Evolutionary conservation across 2,329 filamentous ascomycete genomes (phyloP).

Genomic region (Aspergillus neotritici): DNA sequence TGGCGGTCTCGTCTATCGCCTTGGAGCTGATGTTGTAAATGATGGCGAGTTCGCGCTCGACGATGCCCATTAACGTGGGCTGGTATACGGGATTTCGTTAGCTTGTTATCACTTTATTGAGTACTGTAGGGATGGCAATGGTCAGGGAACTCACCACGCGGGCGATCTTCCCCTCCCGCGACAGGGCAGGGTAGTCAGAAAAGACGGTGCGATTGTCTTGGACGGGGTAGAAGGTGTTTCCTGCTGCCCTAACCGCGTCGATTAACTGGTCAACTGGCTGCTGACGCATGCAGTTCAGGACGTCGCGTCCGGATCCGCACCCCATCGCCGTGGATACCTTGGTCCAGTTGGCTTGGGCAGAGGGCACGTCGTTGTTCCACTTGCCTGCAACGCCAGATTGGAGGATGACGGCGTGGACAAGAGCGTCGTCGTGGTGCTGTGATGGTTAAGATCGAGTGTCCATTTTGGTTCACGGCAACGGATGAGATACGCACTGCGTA

Average conservation of each 20-base stretch:
- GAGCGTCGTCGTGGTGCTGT: constrained; percentile 5
- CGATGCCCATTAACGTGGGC: constrained; percentile 7
- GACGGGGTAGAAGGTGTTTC: constrained; percentile 5
- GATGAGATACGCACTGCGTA: constrained; percentile 6
- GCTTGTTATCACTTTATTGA: background rate
- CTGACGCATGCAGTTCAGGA: constrained; percentile 5
- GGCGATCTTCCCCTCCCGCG: constrained; percentile 4
- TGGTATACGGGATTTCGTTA: background rate
- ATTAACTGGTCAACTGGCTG: constrained; percentile 4
- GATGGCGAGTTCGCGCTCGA: background rate
- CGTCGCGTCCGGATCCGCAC: constrained; percentile 1
- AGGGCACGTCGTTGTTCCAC: background rate
- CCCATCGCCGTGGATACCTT: constrained; percentile 4
- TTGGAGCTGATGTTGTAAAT: background rate
- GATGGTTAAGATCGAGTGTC: background rate
- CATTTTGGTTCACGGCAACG: no score
- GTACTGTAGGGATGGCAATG: no score
- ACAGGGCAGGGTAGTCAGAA: constrained; percentile 5
- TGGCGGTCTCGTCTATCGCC: constrained; percentile 2
- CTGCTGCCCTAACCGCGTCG: background rate
- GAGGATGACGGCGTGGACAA: constrained; percentile 6
- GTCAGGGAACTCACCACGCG: constrained; percentile 2
- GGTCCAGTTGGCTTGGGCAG: constrained; percentile 6
- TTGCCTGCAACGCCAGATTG: constrained; percentile 8
- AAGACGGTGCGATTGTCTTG: constrained; percentile 6